Evolutionary conservation across 257 asterid genomes (phyloP), one percentile per base, ranked within the genome.

Genomic region (Nicotiana tomentosiformis): DNA sequence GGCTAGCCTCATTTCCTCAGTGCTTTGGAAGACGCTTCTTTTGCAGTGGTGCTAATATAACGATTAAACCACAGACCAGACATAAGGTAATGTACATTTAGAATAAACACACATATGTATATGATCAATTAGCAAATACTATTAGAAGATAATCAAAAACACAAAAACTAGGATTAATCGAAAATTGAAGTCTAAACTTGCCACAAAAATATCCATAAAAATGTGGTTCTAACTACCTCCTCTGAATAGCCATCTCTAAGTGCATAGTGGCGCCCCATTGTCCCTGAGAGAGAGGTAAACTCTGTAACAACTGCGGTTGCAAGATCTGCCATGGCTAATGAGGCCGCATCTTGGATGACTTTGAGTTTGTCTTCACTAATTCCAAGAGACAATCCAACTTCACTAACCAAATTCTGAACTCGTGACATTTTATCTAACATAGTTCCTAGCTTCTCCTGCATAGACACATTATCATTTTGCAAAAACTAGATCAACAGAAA

Each of bases 251-350:
- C 98, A 87, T 94, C 98, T 89, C 97, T 91, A 51, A 94, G 88
- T 85, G 99, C 98, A 91, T 96, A 96, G 88, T 96, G 99, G 20
- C 95, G 96, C 3, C 87, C 97, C 98, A 96, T 96, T 68, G 90
- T 86, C 83, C 99, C 99, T 35, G 99, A 90, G 81, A 93, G 99
- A 80, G 98, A 90, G 69, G 98, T 96, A 84, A 96, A 96, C 89
- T 96, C 98, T 32, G 93, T 90, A 84, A 96, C 99, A 84, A 96
- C 97, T 66, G 99, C 87, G 37, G 99, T 89, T 76, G 98, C 88
- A 85, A 96, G 98, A 88, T 96, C 99, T 65, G 96, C 88, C 98
- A 94, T 92, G 89, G 93, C 98, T 85, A 94, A 88, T 37, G 95
- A 88, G 82, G 98, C 93, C 83, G 99, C 97, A 60, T 88, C 91